These are phyloP conservation scores for Lichtheimia ramosa DNA, from an alignment of 371 early-diverging fungal genomes.

Conservation along the genomic window DNA sequence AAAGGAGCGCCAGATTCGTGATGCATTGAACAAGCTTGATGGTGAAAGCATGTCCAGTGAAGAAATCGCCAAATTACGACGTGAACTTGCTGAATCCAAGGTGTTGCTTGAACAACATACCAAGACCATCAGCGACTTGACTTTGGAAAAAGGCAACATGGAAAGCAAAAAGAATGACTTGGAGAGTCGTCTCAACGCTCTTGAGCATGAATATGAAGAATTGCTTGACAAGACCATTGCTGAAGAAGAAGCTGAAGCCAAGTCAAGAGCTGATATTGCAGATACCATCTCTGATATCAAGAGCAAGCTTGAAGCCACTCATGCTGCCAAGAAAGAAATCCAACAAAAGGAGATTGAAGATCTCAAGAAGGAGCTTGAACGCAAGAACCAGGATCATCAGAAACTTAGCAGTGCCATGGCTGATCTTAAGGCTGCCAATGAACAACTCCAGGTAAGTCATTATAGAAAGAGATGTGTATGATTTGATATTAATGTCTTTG, in stretches of 20 bases:
- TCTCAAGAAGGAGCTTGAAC: constrained; percentile 60
- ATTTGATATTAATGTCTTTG: no score
- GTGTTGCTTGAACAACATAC: constrained; percentile 68
- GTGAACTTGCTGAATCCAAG: constrained; percentile 76
- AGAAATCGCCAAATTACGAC: constrained; percentile 72
- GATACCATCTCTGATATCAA: constrained; percentile 79
- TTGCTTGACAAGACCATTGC: constrained; percentile 91
- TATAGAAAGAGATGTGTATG: no score
- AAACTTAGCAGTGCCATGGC: constrained; percentile 55
- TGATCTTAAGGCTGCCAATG: constrained; percentile 63
- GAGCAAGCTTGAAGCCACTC: constrained; percentile 75
- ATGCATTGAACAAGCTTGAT: constrained; percentile 63
- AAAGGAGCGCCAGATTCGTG: constrained; percentile 76
- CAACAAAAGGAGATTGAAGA: constrained; percentile 80
- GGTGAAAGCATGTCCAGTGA: constrained; percentile 45
- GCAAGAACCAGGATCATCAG: constrained; percentile 72
- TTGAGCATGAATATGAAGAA: constrained; percentile 92
- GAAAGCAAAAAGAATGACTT: constrained; percentile 67
- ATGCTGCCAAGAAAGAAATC: constrained; percentile 69
- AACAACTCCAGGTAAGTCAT: constrained; percentile 56
- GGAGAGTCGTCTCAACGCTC: constrained; percentile 68
- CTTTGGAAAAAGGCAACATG: constrained; percentile 62
- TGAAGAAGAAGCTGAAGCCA: constrained; percentile 77
- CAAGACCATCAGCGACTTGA: constrained; percentile 64
- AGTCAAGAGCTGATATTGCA: constrained; percentile 48